Evolutionary conservation across 1,284 basidiomycete genomes (phyloP).

Genomic region (Moesziomyces sp.): DNA sequence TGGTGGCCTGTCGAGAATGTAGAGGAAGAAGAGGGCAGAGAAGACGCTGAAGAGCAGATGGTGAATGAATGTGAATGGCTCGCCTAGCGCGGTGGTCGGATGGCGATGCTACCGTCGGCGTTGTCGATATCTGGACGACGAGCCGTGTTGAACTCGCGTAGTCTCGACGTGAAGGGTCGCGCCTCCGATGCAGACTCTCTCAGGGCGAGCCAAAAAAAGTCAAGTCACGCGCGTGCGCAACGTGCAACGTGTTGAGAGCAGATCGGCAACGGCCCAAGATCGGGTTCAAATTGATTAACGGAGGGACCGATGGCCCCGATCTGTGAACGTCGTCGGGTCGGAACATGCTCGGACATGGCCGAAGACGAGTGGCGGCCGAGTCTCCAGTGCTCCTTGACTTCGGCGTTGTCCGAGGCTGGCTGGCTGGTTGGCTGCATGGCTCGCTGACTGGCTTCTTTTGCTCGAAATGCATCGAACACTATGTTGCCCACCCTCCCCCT

Average conservation of each 20-base stretch:
- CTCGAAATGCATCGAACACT: neutral
- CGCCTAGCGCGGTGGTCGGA: neutral
- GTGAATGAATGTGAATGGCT: neutral
- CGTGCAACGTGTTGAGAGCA: slow-evolving; percentile 21
- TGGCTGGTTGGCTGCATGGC: neutral
- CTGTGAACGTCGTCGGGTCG: neutral
- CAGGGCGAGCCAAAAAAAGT: neutral
- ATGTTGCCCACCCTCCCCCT: neutral
- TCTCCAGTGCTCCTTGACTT: slow-evolving; percentile 9
- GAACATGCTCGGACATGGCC: slow-evolving; percentile 16
- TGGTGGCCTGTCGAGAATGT: neutral
- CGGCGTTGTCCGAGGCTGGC: slow-evolving; percentile 19
- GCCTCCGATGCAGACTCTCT: slow-evolving; percentile 12
- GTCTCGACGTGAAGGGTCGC: slow-evolving; percentile 6
- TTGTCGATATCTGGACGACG: slow-evolving; percentile 2
- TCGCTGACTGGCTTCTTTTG: neutral
- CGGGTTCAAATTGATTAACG: neutral
- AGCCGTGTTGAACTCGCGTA: slow-evolving; percentile 29
- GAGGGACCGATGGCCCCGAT: slow-evolving; percentile 3
- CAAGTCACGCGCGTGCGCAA: slow-evolving; percentile 3
- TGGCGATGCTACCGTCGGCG: neutral
- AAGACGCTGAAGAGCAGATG: neutral
- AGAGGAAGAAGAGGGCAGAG: no score
- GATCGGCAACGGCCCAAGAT: neutral
- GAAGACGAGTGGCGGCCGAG: slow-evolving; percentile 22